A percentile compares a stretch with the other conserved stretches of the same genome.
Evolutionary conservation across 2,329 filamentous ascomycete species (phyloP).

Genomic region (Neoascochyta sp.): DNA sequence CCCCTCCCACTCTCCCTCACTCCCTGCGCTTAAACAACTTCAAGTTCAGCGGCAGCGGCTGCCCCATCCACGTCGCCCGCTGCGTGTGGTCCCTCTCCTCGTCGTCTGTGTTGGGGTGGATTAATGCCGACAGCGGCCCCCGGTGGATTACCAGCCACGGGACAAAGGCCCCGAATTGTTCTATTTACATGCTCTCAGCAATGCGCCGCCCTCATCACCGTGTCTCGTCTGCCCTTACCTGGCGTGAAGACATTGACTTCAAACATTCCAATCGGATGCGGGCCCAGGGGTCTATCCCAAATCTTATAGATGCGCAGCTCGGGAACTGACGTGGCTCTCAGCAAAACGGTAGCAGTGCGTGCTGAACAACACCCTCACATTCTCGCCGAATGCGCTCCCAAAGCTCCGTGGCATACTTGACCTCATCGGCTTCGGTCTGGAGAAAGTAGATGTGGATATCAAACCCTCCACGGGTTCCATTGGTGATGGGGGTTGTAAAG

Average conservation of each 20-base stretch:
- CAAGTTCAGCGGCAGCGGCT: slow-evolving; percentile 59
- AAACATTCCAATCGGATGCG: slow-evolving; percentile 84
- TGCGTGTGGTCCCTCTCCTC: slow-evolving; percentile 61
- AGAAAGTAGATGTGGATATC: slow-evolving; percentile 86
- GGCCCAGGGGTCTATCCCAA: slow-evolving; percentile 74
- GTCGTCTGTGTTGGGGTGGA: slow-evolving; percentile 80
- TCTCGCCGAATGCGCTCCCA: slow-evolving; percentile 77
- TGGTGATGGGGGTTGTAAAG: slow-evolving; percentile 67
- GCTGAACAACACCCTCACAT: slow-evolving; percentile 53
- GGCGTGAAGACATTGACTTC: slow-evolving; percentile 87
- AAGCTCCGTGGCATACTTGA: slow-evolving; percentile 65
- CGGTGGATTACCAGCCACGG: slow-evolving; percentile 80
- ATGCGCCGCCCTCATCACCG: no score
- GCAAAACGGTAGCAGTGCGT: slow-evolving; percentile 1
- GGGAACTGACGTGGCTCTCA: slow-evolving; percentile 65
- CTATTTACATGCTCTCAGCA: no score
- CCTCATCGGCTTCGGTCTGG: slow-evolving; percentile 58
- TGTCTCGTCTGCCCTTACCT: slow-evolving; percentile 9
- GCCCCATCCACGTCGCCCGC: slow-evolving; percentile 71
- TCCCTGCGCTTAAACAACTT: slow-evolving; percentile 44
- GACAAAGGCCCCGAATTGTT: slow-evolving; percentile 84
- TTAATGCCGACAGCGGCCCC: slow-evolving; percentile 70
- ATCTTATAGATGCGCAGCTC: slow-evolving; percentile 78
- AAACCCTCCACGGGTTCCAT: slow-evolving; percentile 67
- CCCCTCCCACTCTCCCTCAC: background rate